Evolutionary conservation across 371 early-diverging fungal species (phyloP), one percentile per base, ranked within the genome.

Genomic region (Smittium culicis): DNA sequence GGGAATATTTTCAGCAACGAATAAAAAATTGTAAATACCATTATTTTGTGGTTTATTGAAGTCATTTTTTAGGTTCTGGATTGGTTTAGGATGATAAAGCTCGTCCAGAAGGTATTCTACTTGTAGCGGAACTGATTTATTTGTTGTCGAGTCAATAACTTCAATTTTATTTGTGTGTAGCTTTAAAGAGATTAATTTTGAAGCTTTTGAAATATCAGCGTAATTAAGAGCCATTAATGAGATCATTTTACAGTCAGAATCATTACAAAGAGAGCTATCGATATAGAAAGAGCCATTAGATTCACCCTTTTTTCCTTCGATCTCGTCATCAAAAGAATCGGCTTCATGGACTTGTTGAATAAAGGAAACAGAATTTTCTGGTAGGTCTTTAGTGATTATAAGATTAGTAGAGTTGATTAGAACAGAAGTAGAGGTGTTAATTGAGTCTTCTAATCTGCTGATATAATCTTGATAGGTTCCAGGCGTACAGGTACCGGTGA

Each of bases 401-500:
- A 59, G 27, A 24, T 34, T 32, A 31, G 56, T 20, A 27, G 25
- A 32, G 63, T 63, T 63, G 16, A 34, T 35, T 30, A 45, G 34
- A 28, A 63, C 8, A n/a, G n/a, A n/a, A 8, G 70, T 35, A 29
- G 65, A 66, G 2, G 54, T n/a, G 1, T 28, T 59, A 2, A 64
- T 67, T 25, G 66, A 25, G 28, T 45, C 11, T 5, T 45, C 20
- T 61, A 76, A 65, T 27, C 76, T 64, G 30, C 27, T 63, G 34
- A 54, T 69, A 35, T 76, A 76, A 65, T 76, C 75, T 1, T 54
- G 59, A 25, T 59, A 63, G 11, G 77, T 70, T 2, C 8, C 25
- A 1, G 64, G 60, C 33, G 76, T 33, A 64, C 76, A 76, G 1
- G 75, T 75, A 16, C 76, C 76, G 0, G 76, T 76, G 56, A 76